Conservation (phyloP, 176 grass and related monocot genomes). For the Triticum monococcum region DNA sequence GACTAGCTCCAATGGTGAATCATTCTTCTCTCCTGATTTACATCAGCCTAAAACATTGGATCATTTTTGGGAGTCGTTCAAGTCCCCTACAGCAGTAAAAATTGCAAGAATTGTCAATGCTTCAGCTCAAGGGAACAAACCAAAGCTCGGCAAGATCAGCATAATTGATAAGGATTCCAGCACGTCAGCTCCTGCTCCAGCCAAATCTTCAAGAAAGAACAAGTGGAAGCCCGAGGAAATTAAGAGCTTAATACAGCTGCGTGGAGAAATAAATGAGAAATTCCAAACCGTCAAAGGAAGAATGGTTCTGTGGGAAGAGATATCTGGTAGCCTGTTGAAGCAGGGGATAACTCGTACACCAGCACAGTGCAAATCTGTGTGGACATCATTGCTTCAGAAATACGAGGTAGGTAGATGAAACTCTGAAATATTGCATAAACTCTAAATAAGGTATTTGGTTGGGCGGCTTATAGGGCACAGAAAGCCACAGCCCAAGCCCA, state of each 20-base stretch:
- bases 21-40: conserved; percentile 55
- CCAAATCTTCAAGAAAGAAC: conserved; percentile 68
- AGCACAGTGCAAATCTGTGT: conserved; percentile 92
- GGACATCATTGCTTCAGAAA: conserved; percentile 95
- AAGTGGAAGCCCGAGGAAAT: conserved; percentile 98
- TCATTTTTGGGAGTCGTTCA: conserved; percentile 65
- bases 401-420: conserved; percentile 78
- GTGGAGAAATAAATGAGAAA: conserved; percentile 71
- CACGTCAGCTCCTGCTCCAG: conserved; percentile 32
- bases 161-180: conserved; percentile 34
- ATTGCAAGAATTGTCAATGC: conserved; percentile 50
- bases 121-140: conserved; percentile 45
- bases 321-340: conserved; percentile 64
- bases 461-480: neutral
- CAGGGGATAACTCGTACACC: conserved; percentile 68
- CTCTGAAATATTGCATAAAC: neutral
- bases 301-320: conserved; percentile 96
- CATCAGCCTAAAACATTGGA: conserved; percentile 56
- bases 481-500: neutral
- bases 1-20: conserved; percentile 48
- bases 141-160: conserved; percentile 42
- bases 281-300: conserved; percentile 84
- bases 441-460: neutral
- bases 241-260: conserved; percentile 69
- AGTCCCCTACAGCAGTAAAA: conserved; percentile 56